These are phyloP conservation scores for Alliaria petiolata DNA, from an alignment of 345 rosid genomes.

Conservation along the genomic window DNA sequence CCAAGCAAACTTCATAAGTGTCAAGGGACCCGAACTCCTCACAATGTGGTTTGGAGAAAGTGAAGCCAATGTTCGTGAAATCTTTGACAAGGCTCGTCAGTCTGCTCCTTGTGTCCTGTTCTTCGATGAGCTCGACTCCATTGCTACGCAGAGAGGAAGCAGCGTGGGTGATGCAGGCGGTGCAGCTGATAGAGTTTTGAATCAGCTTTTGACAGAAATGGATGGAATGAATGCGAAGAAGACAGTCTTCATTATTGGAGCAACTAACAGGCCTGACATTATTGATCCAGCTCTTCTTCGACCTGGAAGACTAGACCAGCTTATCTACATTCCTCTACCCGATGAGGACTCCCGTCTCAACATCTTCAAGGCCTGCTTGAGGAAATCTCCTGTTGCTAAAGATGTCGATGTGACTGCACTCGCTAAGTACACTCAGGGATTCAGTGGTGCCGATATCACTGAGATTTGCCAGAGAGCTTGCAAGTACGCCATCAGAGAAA, in stretches of 20 bases:
- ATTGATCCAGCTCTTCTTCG: conserved; percentile 93
- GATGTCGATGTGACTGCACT: conserved; percentile 85
- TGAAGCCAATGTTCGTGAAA: conserved; percentile 94
- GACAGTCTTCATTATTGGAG: conserved; percentile 92
- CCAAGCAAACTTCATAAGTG: conserved; percentile 93
- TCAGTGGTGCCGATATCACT: conserved; percentile 96
- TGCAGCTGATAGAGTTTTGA: conserved; percentile 93
- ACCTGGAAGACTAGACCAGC: conserved; percentile 92
- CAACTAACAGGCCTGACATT: conserved; percentile 92
- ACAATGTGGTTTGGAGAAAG: conserved; percentile 99
- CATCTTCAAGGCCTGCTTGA: conserved; percentile 80
- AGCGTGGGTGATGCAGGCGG: conserved; percentile 89
- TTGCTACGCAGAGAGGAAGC: conserved; percentile 98
- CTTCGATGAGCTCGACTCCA: conserved; percentile 94
- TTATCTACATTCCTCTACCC: conserved; percentile 94
- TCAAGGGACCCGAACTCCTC: conserved; percentile 94
- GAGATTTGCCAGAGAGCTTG: conserved; percentile 95
- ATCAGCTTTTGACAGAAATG: conserved; percentile 96
- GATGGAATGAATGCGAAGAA: conserved; percentile 98
- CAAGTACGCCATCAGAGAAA: conserved; percentile 92
- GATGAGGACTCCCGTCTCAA: conserved; percentile 87
- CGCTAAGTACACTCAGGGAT: conserved; percentile 87
- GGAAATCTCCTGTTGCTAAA: conserved; percentile 86
- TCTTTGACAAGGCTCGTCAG: conserved; percentile 91
- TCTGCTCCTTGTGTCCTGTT: conserved; percentile 96